These are phyloP conservation scores for Yamadazyma siamensis DNA, from an alignment of 1,139 yeast species.

Conservation along the genomic window DNA sequence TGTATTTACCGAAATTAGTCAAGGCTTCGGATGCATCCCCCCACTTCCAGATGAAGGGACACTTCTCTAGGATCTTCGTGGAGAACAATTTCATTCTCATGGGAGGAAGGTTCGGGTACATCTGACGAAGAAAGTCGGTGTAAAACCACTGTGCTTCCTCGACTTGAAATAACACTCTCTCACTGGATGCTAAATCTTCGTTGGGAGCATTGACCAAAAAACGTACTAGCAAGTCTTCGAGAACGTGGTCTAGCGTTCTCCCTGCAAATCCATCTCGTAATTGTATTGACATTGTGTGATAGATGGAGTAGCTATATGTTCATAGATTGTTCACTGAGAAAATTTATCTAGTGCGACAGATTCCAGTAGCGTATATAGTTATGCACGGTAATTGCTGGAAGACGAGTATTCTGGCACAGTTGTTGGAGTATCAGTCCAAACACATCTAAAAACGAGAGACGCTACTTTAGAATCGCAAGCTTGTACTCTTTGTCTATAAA, in stretches of 20 bases:
- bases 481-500: too few relatives aligned
- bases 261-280: slow-evolving; percentile 53
- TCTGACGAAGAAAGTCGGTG: slow-evolving; percentile 73
- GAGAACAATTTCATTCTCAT: slow-evolving; percentile 82
- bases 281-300: slow-evolving; percentile 47
- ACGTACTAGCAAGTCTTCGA: slow-evolving; percentile 85
- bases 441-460: too few relatives aligned
- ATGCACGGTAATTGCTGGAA: not conserved
- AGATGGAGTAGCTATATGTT: slow-evolving; percentile 3
- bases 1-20: slow-evolving; percentile 76
- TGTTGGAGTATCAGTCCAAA: too few relatives aligned
- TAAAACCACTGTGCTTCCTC: slow-evolving; percentile 99
- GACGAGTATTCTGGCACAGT: too few relatives aligned
- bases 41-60: slow-evolving; percentile 89
- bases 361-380: not conserved
- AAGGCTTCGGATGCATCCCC: slow-evolving; percentile 74
- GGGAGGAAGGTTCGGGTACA: slow-evolving; percentile 74
- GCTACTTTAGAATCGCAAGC: too few relatives aligned
- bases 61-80: slow-evolving; percentile 63
- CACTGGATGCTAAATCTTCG: slow-evolving; percentile 83
- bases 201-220: slow-evolving; percentile 89
- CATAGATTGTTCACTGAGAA: not conserved
- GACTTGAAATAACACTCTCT: slow-evolving; percentile 86
- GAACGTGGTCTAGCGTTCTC: slow-evolving; percentile 67
- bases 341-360: not conserved